Evolutionary conservation across 2,329 filamentous ascomycete genomes (phyloP).

Genomic region (Arthrocladium fulminans): DNA sequence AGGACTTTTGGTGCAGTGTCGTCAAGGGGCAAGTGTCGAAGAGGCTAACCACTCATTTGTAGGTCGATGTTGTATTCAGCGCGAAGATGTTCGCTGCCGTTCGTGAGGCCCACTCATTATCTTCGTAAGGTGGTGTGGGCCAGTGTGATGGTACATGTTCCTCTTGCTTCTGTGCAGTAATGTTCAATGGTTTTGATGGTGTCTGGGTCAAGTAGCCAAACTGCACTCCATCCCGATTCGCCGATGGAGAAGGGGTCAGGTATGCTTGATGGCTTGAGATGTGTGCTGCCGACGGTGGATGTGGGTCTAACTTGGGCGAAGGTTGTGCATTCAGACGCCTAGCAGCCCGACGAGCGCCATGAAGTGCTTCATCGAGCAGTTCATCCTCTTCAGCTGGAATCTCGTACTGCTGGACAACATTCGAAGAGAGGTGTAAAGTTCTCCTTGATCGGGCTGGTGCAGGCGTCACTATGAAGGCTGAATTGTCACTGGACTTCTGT

Average conservation of each 20-base stretch:
- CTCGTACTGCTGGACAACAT: slow-evolving; percentile 78
- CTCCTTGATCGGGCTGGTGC: slow-evolving; percentile 73
- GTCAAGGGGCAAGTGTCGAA: background rate
- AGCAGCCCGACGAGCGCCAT: slow-evolving; percentile 66
- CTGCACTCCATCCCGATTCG: slow-evolving; percentile 66
- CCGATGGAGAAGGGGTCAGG: slow-evolving; percentile 68
- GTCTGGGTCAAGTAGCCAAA: slow-evolving; percentile 52
- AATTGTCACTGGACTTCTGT: slow-evolving; percentile 17
- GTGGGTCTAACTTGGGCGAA: slow-evolving; percentile 23
- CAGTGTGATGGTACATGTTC: slow-evolving; percentile 59
- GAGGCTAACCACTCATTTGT: slow-evolving; percentile 23
- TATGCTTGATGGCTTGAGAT: slow-evolving; percentile 38
- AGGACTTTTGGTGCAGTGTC: slow-evolving; percentile 1
- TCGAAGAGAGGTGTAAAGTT: slow-evolving; percentile 59
- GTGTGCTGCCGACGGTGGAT: slow-evolving; percentile 29
- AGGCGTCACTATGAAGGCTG: slow-evolving; percentile 46
- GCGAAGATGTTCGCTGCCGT: slow-evolving; percentile 75
- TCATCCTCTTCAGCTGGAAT: slow-evolving; percentile 95
- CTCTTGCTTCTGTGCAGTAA: slow-evolving; percentile 50
- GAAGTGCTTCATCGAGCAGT: slow-evolving; percentile 78
- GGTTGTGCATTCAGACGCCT: slow-evolving; percentile 53
- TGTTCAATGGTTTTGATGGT: slow-evolving; percentile 58
- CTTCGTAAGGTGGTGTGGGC: slow-evolving; percentile 92
- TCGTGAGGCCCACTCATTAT: slow-evolving; percentile 80
- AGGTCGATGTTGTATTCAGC: slow-evolving; percentile 41